These are phyloP conservation scores for Xylariaceae sp. DNA, from an alignment of 2,329 filamentous ascomycete species.

Conservation along the genomic window DNA sequence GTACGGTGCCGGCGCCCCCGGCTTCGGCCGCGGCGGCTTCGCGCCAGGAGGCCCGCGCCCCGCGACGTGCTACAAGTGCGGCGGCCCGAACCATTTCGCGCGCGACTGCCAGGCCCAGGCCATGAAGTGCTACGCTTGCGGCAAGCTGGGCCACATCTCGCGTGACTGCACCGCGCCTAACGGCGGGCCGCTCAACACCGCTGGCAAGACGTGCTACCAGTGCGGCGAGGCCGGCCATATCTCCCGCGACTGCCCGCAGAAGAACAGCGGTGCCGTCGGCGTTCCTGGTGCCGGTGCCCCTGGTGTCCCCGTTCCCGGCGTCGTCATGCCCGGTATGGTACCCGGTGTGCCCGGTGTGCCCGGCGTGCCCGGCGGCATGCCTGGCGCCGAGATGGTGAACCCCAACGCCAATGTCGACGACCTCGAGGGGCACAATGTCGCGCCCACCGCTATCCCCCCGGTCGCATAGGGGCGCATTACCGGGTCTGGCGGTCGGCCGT, in stretches of 20 bases:
- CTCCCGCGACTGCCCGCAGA: constrained; percentile 85
- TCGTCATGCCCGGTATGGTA: too few species aligned
- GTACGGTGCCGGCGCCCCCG: constrained; percentile 51
- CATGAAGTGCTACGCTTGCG: constrained; percentile 98
- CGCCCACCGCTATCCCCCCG: constrained; percentile 21
- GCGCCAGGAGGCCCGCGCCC: constrained; percentile 63
- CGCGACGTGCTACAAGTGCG: constrained; percentile 68
- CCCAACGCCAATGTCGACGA: too few species aligned
- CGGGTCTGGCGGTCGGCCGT: too few species aligned
- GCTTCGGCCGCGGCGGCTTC: constrained; percentile 56
- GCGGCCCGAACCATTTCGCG: constrained; percentile 93
- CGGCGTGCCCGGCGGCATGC: too few species aligned
- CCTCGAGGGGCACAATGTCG: constrained; percentile 20
- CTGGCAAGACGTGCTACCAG: constrained; percentile 97
- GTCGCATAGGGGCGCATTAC: too few species aligned
- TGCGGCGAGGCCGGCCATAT: constrained; percentile 95
- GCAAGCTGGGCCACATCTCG: constrained; percentile 90
- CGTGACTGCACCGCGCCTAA: constrained; percentile 94
- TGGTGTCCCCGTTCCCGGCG: too few species aligned
- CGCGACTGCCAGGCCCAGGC: constrained; percentile 97
- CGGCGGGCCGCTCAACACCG: constrained; percentile 88
- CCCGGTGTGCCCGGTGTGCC: too few species aligned
- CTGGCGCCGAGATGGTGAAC: too few species aligned
- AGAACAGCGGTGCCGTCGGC: constrained; percentile 31
- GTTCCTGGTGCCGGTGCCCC: constrained; percentile 35